phyloP scores from a whole-genome alignment of 2,329 filamentous ascomycete genomes.

The Sordariomycetes sp. region DNA sequence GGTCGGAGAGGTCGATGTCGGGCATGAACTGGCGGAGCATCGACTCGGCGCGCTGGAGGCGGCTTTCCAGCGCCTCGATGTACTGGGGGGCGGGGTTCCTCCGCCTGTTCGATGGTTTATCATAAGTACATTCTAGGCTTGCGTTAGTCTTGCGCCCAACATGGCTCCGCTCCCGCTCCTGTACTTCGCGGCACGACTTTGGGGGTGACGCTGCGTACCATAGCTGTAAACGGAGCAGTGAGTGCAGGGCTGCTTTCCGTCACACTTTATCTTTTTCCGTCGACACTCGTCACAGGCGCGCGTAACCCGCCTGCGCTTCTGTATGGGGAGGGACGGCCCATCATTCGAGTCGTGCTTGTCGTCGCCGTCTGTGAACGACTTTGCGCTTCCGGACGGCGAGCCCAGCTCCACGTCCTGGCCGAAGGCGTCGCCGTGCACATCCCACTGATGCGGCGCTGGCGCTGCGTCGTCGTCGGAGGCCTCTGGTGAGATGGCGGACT shows the following conservation, averaged over 20 bases:
- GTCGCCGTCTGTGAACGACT: constrained; percentile 30
- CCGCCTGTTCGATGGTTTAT: constrained; percentile 84
- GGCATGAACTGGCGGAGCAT: constrained; percentile 72
- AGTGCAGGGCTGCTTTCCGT: constrained; percentile 80
- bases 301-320: constrained; percentile 69
- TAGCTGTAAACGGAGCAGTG: constrained; percentile 98
- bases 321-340: constrained; percentile 45
- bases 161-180: neutral
- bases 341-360: constrained; percentile 19
- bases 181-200: neutral
- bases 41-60: constrained; percentile 72
- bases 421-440: neutral
- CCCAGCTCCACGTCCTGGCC: constrained; percentile 19
- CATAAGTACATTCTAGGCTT: constrained; percentile 78
- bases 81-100: constrained; percentile 89
- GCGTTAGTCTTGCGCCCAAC: neutral
- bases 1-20: constrained; percentile 75
- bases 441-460: neutral
- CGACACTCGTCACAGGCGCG: constrained; percentile 75
- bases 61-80: constrained; percentile 77
- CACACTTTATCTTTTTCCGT: constrained; percentile 80
- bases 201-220: constrained; percentile 44
- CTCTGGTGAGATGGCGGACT: constrained; percentile 4
- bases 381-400: constrained; percentile 30
- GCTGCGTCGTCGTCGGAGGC: constrained; percentile 1